Evolutionary conservation across 108 stramenopile genomes (phyloP).

Genomic region (Cyclostephanos tholiformis): DNA sequence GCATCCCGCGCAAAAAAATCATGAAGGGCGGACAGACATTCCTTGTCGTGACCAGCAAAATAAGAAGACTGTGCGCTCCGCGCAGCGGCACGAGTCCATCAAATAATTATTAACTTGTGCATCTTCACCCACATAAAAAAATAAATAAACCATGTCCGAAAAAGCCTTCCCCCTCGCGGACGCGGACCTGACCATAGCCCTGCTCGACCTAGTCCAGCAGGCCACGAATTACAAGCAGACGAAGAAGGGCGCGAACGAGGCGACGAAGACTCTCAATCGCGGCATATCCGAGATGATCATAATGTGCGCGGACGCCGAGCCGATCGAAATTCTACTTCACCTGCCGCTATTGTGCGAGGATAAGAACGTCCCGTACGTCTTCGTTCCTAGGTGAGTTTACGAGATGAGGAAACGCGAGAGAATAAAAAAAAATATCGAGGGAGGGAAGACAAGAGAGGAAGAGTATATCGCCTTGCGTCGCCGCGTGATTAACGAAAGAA

Average conservation of each 20-base stretch:
- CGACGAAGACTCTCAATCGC: constrained; percentile 99
- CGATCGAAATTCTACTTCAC: constrained; percentile 99
- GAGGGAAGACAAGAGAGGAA: neutral
- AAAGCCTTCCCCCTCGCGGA: constrained; percentile 99
- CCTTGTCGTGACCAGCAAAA: too few relatives aligned
- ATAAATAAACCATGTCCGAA: constrained; percentile 69
- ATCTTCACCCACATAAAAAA: too few relatives aligned
- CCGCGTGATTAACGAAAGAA: neutral
- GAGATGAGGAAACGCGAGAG: neutral
- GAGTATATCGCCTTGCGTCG: neutral
- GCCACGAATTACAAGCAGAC: constrained; percentile 94
- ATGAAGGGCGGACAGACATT: constrained; percentile 9
- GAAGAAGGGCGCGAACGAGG: constrained; percentile 99
- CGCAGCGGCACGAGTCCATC: neutral
- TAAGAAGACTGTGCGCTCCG: too few relatives aligned
- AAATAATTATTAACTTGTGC: too few relatives aligned
- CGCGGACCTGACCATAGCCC: constrained; percentile 95
- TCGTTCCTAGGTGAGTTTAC: constrained; percentile 89
- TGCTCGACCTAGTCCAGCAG: constrained; percentile 98
- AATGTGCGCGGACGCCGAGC: constrained; percentile 99
- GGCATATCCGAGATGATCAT: constrained; percentile 98
- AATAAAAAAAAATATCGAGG: too few relatives aligned
- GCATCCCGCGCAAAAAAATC: neutral
- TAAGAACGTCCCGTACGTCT: constrained; percentile 99
- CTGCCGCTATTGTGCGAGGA: constrained; percentile 99